Conservation (phyloP, 2,329 filamentous ascomycete species). For the Diplocarpon mali region DNA sequence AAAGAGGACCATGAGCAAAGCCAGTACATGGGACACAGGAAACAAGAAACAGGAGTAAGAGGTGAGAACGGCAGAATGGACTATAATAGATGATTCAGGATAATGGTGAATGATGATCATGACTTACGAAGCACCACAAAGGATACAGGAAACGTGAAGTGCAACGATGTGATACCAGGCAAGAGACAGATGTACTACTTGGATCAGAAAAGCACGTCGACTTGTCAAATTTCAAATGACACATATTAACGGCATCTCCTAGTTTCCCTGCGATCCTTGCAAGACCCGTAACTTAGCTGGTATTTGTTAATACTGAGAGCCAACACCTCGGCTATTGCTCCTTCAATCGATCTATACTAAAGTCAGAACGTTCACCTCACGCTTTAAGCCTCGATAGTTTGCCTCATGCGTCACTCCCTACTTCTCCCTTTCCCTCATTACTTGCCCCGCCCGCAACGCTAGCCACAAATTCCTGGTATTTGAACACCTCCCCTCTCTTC, state of each 20-base stretch:
- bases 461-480: conserved; percentile 80
- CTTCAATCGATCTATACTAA: background rate
- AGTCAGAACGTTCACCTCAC: background rate
- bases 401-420: conserved; percentile 7
- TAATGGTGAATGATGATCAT: conserved; percentile 8
- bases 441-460: conserved; percentile 23
- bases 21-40: conserved; percentile 17
- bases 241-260: too few species aligned
- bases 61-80: background rate
- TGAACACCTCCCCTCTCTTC: conserved; percentile 75
- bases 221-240: too few species aligned
- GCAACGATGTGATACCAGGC: too few species aligned
- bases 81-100: conserved; percentile 9
- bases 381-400: background rate
- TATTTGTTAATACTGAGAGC: too few species aligned
- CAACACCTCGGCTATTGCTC: background rate
- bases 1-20: conserved; percentile 21
- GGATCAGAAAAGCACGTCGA: too few species aligned
- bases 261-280: too few species aligned
- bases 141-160: background rate
- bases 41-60: conserved; percentile 8
- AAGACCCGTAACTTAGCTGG: too few species aligned
- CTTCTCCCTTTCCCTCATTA: conserved; percentile 18
- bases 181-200: too few species aligned
- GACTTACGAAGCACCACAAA: conserved; percentile 5